Base-by-base conservation (phyloP, 192 early-diverging fungal genomes). In the Pilobolus umbonatus region DNA sequence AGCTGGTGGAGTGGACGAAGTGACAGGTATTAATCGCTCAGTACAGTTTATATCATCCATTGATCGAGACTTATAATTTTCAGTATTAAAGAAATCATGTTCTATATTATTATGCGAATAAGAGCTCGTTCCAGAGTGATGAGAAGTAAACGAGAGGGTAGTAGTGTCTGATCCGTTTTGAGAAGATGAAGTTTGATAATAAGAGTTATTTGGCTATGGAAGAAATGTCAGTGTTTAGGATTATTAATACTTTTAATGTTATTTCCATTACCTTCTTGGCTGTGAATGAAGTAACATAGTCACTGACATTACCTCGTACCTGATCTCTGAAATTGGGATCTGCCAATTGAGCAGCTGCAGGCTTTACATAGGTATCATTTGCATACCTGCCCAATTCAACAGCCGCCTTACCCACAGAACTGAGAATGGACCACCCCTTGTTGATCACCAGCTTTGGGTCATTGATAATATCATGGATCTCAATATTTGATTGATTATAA, bases 361-460 rank as follows among this genome's bases (percentile, higher is more conserved):
- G 86, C 42, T 77, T 80, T 48, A 88, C 79, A 48, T 84, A 81
- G 47, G 72, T 77, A 51, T 88, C 84, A 57, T 81, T 86, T 40
- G 84, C 81, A 14, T 71, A 64, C 25, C 64, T 50, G 15, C 65
- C 69, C 26, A 72, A 45, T 55, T 78, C 77, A 6, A 68, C 61
- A 36, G 68, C 68, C 12, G 56, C 68, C 22, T 62, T 64, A 8
- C 80, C 79, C 3, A 77, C 71, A 54, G 35, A 54, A 2, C 79
- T 71, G 12, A 90, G 61, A 36, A 87, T 66, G 2, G 75, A 80
- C 81, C 86, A 85, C 1, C 85, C 85, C 61, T 86, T 86, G 28
- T 80, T 67, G 12, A 90, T 62, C 0, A 81, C 80, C 14, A 77
- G 72, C 6, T 76, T 68, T 9, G 88, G 85, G 57, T 87, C 85